These are phyloP conservation scores for Arthromyces matolae DNA, from an alignment of 768 basidiomycete genomes.

Conservation along the genomic window DNA sequence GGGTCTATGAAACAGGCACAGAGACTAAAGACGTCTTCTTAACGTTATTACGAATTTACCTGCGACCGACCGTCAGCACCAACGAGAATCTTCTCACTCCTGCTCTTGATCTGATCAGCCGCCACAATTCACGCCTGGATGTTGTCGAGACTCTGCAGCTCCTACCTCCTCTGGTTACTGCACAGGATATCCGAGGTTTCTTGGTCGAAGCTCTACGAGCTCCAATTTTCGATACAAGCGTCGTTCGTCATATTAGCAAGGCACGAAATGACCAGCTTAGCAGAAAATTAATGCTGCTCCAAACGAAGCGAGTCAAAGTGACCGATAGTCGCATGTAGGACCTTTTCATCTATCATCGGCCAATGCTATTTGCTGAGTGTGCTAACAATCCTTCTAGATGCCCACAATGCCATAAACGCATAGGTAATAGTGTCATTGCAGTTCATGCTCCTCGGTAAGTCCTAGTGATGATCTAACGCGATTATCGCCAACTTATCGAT, in stretches of 20 bases:
- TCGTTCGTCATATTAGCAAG: conserved; percentile 67
- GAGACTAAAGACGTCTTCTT: conserved; percentile 70
- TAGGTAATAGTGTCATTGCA: conserved; percentile 91
- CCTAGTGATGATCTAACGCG: conserved; percentile 4
- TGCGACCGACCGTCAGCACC: conserved; percentile 59
- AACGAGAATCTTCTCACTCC: conserved; percentile 64
- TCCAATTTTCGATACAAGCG: conserved; percentile 64
- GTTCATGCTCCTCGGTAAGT: conserved; percentile 84
- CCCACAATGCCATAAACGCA: conserved; percentile 91
- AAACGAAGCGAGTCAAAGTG: conserved; percentile 81
- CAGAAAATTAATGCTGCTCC: conserved; percentile 66
- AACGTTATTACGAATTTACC: conserved; percentile 81
- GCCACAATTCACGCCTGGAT: conserved; percentile 81
- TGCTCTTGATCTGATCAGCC: conserved; percentile 83
- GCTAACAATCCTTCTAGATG: conserved; percentile 50
- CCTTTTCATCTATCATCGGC: conserved; percentile 7
- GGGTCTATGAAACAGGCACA: conserved; percentile 59
- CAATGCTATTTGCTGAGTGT: conserved; percentile 3
- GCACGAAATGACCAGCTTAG: conserved; percentile 78
- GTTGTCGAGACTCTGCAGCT: conserved; percentile 79
- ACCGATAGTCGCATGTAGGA: conserved; percentile 91
- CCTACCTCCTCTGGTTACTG: conserved; percentile 85
- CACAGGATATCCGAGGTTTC: conserved; percentile 76
- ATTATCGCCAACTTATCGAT: neutral
- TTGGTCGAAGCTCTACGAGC: conserved; percentile 65